These are phyloP conservation scores for Sclerotinia subarctica DNA, from an alignment of 2,329 filamentous ascomycete genomes.

Conservation along the genomic window DNA sequence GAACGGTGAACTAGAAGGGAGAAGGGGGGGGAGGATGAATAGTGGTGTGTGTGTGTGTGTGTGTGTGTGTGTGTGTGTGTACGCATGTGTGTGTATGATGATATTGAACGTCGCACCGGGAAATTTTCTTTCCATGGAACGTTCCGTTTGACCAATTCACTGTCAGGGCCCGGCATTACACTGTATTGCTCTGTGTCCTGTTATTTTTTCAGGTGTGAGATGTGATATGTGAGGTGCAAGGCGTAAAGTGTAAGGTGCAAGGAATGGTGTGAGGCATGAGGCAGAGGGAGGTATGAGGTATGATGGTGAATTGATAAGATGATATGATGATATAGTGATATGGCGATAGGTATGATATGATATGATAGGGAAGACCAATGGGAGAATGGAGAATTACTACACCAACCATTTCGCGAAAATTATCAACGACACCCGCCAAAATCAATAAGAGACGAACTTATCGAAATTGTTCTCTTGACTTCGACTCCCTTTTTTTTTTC, in stretches of 20 bases:
- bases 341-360: too few species aligned
- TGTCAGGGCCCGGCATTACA: conserved; percentile 20
- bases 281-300: neutral
- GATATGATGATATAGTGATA: neutral
- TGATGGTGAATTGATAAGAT: neutral
- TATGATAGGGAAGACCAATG: conserved; percentile 8
- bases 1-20: too few species aligned
- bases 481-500: neutral
- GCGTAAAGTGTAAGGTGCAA: neutral
- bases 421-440: neutral
- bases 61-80: neutral
- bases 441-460: neutral
- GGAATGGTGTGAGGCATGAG: neutral
- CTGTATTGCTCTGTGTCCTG: conserved; percentile 8
- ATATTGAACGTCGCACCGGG: conserved; percentile 18
- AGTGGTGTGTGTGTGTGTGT: neutral
- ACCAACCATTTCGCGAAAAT: conserved; percentile 18
- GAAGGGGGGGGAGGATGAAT: neutral
- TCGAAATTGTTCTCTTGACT: conserved; percentile 8
- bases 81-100: neutral
- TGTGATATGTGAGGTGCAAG: neutral
- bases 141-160: conserved; percentile 20
- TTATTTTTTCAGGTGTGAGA: neutral
- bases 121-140: conserved; percentile 19
- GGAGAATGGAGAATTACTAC: conserved; percentile 18